Evolutionary conservation across 768 basidiomycete genomes (phyloP), one percentile per base, ranked within the genome.

Genomic region (Russula virescens): DNA sequence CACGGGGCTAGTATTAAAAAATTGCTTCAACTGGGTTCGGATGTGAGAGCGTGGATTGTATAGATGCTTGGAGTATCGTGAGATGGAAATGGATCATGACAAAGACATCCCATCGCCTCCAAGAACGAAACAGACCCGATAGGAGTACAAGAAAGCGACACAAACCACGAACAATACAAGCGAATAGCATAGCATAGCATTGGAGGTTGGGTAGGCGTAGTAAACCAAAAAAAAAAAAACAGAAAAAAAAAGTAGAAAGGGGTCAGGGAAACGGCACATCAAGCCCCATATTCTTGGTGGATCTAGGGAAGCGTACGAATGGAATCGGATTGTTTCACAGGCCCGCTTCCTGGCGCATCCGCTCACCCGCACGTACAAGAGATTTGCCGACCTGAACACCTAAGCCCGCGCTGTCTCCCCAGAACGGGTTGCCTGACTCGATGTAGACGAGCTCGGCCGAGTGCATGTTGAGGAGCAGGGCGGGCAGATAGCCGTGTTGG

Each of bases 401-500:
- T 13, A 73, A 69, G 1, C 80, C 81, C 5, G 73, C 68, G 1
- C 85, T 87, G 14, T 80, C 79, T 5, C 89, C 88, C 88, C 88
- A 90, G 69, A 82, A 87, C n/a, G 70, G 43, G 70, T 91, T 87
- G 0, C 73, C 71, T 1, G 74, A 70, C 67, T 87, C 85, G 10
- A 75, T 71, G 68, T 85, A 87, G 4, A 86, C 58, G 25, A 70
- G 69, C 0, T 68, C 75, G 3, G 76, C 75, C 19, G 76, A 68
- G 10, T 78, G 80, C 3, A 88, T 89, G 23, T 72, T 69, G 25
- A 89, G 69, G 23, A 92, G 79, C 68, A 81, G 69, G 28, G 63
- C 62, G 42, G 83, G 81, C 58, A 92, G 71, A 45, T 80, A 75
- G 0, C 80, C 74, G 69, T 93, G 87, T 74, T 92, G 90, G 49